Evolutionary conservation across 163 green algal genomes (phyloP), one percentile per base, ranked within the genome.

Genomic region (Coccomyxa subellipsoidea): DNA sequence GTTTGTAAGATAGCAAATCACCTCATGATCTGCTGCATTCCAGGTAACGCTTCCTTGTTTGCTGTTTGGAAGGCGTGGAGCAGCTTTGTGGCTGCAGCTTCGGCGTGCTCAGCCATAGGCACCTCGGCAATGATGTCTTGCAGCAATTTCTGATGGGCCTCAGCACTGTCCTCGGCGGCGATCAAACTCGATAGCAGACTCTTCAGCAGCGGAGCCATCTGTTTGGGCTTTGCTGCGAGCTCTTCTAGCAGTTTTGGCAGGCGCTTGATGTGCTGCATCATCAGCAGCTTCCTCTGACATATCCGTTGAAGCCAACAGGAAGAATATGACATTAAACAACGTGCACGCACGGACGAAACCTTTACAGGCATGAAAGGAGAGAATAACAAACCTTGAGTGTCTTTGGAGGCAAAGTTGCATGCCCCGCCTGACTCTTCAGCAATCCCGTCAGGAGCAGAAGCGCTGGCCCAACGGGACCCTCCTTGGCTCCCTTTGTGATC

Each of bases 31-130:
- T 59, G 47, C 47, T 59, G 47, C 47, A 59, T 59, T 8, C 47
- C 47, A 18, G 47, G 47, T 18, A 59, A 59, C 4, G 21, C 47
- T 59, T 59, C 47, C 47, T 59, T 1, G 21, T 12, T 59, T 59
- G 47, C 47, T 7, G 47, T 59, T 18, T 59, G 47, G 15, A 59
- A 59, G 4, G 47, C 36, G 40, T 8, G 47, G 81, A 80, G 69
- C 23, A 34, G 39, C 27, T 84, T 73, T 10, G n/a, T 47, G 9
- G 39, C 77, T 80, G 66, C 69, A 40, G 80, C 32, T 34, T 47
- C 21, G 23, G 36, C 27, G 27, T n/a, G 54, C 69, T 82, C 54
- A 83, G 66, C 79, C 10, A 83, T 39, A 4, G 79, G 79, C 38
- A 83, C 59, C n/a, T 38, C 25, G 37, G 77, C 66, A 12, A 78